These are phyloP conservation scores for Venturia effusa DNA, from an alignment of 2,329 filamentous ascomycete genomes.

Conservation along the genomic window DNA sequence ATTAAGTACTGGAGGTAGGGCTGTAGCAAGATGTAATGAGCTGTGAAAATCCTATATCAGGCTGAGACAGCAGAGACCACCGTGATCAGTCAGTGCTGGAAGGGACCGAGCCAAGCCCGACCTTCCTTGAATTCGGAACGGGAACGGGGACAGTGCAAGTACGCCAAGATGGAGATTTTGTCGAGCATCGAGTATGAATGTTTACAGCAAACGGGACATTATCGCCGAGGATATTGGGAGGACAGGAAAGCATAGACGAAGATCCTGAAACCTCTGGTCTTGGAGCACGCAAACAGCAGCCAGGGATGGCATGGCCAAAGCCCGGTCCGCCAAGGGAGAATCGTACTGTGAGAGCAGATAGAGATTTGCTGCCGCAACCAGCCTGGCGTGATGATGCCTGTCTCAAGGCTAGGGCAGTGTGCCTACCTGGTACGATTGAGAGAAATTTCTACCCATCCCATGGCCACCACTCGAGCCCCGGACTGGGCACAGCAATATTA, in stretches of 20 bases:
- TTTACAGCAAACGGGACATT: not conserved
- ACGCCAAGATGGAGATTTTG: conserved; percentile 3
- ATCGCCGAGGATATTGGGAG: not conserved
- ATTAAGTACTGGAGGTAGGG: conserved; percentile 1
- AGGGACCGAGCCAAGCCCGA: conserved; percentile 2
- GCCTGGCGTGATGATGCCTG: not conserved
- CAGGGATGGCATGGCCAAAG: not conserved
- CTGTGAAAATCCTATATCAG: not conserved
- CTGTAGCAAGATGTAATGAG: conserved; percentile 1
- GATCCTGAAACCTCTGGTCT: not conserved
- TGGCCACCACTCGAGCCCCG: not conserved
- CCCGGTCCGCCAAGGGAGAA: not conserved
- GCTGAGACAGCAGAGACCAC: conserved; percentile 2
- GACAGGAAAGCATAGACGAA: not conserved
- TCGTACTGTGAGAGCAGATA: not conserved
- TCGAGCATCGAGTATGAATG: conserved; percentile 3
- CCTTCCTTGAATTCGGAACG: conserved; percentile 4
- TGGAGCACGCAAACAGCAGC: not conserved
- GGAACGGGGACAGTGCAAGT: not conserved
- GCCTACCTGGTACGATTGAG: not conserved
- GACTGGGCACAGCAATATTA: not conserved
- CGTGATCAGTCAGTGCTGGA: not conserved
- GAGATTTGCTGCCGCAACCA: not conserved
- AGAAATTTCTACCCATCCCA: not conserved
- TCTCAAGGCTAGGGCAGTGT: not conserved